Conservation (phyloP, 2,329 filamentous ascomycete genomes). For the Colletotrichum sp. region DNA sequence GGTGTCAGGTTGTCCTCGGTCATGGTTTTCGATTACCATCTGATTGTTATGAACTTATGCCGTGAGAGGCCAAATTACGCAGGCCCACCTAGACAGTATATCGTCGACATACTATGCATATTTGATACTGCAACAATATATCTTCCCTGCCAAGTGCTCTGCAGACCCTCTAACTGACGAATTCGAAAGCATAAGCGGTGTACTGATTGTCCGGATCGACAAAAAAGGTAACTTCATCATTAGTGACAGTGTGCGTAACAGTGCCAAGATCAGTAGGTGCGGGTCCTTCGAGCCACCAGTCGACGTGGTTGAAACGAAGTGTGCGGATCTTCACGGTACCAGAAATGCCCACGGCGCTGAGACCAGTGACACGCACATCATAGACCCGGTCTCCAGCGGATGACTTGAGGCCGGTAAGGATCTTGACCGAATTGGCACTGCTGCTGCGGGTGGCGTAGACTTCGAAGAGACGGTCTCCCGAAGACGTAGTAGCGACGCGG, state of each 20-base stretch:
- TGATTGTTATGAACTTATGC: too few relatives aligned
- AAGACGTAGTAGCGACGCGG: not conserved
- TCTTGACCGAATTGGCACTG: not conserved
- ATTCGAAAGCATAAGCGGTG: not conserved
- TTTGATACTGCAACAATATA: not conserved
- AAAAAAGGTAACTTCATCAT: not conserved
- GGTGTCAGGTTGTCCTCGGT: not conserved
- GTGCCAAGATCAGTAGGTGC: not conserved
- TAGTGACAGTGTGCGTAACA: not conserved
- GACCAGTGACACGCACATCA: not conserved
- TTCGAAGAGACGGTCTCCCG: not conserved
- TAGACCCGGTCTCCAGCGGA: not conserved
- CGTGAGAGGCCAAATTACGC: too few relatives aligned
- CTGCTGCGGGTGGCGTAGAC: not conserved
- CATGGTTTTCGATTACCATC: too few relatives aligned
- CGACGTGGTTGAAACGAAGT: not conserved
- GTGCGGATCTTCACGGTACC: not conserved
- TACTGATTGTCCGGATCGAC: not conserved
- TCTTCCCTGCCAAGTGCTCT: fast-evolving
- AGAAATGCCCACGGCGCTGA: not conserved
- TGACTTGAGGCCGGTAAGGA: not conserved
- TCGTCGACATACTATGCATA: too few relatives aligned
- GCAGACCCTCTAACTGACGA: not conserved
- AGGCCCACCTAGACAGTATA: too few relatives aligned
- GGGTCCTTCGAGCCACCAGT: not conserved